Evolutionary conservation across 169 alveolate genomes (phyloP).

Genomic region (Miamiensis avidus): DNA sequence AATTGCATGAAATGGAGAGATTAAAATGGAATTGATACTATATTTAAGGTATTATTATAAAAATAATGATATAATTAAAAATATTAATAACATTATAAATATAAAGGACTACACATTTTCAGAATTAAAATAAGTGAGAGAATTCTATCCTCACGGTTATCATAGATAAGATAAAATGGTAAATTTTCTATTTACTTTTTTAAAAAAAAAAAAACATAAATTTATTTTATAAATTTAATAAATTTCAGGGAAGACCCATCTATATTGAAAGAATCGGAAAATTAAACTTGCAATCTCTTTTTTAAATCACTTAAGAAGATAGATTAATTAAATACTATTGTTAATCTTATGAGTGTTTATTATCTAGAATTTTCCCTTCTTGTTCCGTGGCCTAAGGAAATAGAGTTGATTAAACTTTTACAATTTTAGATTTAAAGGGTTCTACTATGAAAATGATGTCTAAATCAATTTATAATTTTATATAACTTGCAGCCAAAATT

Average conservation of each 20-base stretch:
- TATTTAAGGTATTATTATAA: slow-evolving; percentile 21
- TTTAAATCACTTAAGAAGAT: slow-evolving; percentile 66
- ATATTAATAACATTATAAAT: not conserved
- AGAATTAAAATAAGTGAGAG: slow-evolving; percentile 52
- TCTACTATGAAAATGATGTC: slow-evolving; percentile 65
- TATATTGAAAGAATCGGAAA: slow-evolving; percentile 77
- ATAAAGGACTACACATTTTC: slow-evolving; percentile 53
- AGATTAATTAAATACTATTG: slow-evolving; percentile 70
- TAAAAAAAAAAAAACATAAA: not conserved
- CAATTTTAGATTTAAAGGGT: slow-evolving; percentile 73
- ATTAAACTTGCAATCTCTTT: slow-evolving; percentile 56
- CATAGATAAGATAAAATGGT: slow-evolving; percentile 72
- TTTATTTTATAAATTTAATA: not conserved
- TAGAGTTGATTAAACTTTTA: slow-evolving; percentile 62
- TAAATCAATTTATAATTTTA: slow-evolving; percentile 67
- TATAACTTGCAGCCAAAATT: slow-evolving; percentile 69
- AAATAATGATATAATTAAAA: slow-evolving; percentile 1
- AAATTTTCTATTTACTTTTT: not conserved
- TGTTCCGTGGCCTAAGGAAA: slow-evolving; percentile 70
- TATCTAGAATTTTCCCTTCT: slow-evolving; percentile 71
- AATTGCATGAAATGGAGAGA: slow-evolving; percentile 72
- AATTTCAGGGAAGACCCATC: slow-evolving; percentile 78
- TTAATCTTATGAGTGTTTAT: slow-evolving; percentile 66
- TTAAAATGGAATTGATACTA: slow-evolving; percentile 68
- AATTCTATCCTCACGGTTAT: slow-evolving; percentile 77